Percentiles rank a stretch among this genome's conserved stretches.
Conservation (phyloP, 768 basidiomycete species). For the Boletus reticulatus region DNA sequence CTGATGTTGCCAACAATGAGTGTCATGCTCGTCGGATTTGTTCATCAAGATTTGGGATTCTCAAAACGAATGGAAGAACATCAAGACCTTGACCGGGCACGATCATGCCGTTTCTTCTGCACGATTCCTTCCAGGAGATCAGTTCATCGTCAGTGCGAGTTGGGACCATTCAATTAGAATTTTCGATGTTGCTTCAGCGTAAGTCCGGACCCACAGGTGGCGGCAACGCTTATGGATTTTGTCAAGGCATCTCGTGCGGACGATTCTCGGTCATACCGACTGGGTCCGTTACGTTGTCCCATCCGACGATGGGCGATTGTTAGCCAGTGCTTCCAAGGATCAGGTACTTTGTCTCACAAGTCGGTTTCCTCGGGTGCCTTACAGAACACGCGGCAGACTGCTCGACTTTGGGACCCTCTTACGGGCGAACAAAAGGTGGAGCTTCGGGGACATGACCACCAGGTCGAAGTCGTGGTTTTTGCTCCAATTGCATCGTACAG, state of each 20-base stretch:
- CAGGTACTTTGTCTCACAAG: slow-evolving; percentile 50
- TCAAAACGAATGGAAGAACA: slow-evolving; percentile 86
- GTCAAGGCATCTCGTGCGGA: slow-evolving; percentile 68
- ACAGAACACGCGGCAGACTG: slow-evolving; percentile 50
- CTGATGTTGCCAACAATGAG: slow-evolving; percentile 12
- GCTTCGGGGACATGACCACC: slow-evolving; percentile 84
- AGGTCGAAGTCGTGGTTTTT: slow-evolving; percentile 79
- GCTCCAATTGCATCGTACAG: slow-evolving; percentile 74
- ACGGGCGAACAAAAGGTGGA: slow-evolving; percentile 79
- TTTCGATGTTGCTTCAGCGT: slow-evolving; percentile 88
- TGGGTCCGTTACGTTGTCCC: slow-evolving; percentile 78
- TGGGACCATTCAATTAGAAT: slow-evolving; percentile 83
- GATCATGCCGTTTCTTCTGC: slow-evolving; percentile 90
- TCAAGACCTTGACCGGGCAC: slow-evolving; percentile 83
- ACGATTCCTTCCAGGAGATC: slow-evolving; percentile 82
- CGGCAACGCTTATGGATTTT: slow-evolving; percentile 9
- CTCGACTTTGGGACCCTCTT: slow-evolving; percentile 70
- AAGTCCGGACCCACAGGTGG: slow-evolving; percentile 28
- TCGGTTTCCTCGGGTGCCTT: not conserved
- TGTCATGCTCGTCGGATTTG: slow-evolving; percentile 78
- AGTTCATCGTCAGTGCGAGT: slow-evolving; percentile 81
- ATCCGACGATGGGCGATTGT: slow-evolving; percentile 67
- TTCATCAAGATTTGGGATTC: slow-evolving; percentile 94
- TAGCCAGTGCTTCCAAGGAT: slow-evolving; percentile 84
- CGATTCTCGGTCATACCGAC: slow-evolving; percentile 74